These are phyloP conservation scores for Penstemon eatonii DNA, from an alignment of 257 asterid species.

Conservation along the genomic window DNA sequence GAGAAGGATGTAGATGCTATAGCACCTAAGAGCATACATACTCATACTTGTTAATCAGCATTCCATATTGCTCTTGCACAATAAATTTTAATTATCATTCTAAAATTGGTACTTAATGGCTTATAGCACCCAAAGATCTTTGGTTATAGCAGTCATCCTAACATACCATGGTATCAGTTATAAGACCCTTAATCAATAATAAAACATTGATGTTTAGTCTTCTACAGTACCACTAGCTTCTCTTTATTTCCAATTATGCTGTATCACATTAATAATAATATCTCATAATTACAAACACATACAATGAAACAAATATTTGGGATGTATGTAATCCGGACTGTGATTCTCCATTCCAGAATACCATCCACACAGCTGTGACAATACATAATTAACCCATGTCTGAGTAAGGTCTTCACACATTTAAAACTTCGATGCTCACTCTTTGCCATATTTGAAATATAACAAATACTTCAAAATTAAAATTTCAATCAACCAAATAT, in stretches of 20 bases:
- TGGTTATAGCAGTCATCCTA: conserved; percentile 5
- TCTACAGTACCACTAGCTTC: background rate
- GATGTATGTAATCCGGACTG: background rate
- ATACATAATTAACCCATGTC: conserved; percentile 8
- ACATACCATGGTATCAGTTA: background rate
- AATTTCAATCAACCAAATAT: background rate
- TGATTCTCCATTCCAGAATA: conserved; percentile 8
- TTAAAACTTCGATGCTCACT: background rate
- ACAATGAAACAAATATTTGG: conserved; percentile 3
- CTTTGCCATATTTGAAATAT: conserved; percentile 13
- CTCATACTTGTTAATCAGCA: background rate
- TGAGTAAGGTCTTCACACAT: background rate
- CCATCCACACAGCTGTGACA: conserved; percentile 10
- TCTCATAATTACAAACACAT: background rate
- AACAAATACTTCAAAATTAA: background rate
- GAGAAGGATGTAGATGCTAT: conserved; percentile 4
- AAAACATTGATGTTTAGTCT: background rate
- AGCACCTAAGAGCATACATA: conserved; percentile 11
- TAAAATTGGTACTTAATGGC: conserved; percentile 1
- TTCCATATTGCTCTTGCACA: conserved; percentile 12
- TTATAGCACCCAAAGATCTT: conserved; percentile 7
- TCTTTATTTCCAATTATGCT: background rate
- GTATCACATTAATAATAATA: background rate
- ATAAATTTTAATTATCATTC: background rate
- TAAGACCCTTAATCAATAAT: background rate